Conservation (phyloP, 257 asterid genomes). For the Rauvolfia tetraphylla region DNA sequence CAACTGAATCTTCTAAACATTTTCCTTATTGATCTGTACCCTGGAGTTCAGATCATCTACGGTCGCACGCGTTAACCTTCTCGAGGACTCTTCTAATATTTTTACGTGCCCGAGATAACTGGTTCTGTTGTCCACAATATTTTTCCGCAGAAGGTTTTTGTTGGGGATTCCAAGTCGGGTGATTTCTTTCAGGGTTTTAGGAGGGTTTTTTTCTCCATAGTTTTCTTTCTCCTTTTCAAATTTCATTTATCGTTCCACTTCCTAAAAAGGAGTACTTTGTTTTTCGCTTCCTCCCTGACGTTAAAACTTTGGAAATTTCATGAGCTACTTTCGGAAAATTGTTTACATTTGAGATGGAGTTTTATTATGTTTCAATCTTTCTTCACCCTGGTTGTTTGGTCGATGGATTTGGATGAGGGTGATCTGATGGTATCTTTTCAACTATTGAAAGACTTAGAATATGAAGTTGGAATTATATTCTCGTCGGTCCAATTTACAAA, state of each 20-base stretch:
- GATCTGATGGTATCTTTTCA: slow-evolving; percentile 7
- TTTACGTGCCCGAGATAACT: neutral
- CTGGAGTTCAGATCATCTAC: slow-evolving; percentile 8
- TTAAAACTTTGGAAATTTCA: neutral
- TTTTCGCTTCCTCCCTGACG: neutral
- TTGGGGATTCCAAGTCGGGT: neutral
- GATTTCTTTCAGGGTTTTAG: slow-evolving; percentile 23
- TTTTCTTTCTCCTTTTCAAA: slow-evolving; percentile 1
- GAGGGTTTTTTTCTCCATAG: slow-evolving; percentile 19
- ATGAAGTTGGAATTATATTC: neutral
- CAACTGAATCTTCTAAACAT: slow-evolving; percentile 14
- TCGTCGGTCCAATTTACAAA: neutral
- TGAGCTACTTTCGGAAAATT: neutral
- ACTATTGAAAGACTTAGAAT: neutral
- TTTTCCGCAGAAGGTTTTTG: neutral
- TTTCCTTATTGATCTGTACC: slow-evolving; percentile 17
- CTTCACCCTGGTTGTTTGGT: neutral
- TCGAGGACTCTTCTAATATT: neutral
- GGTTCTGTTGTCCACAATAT: neutral
- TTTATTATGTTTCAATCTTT: neutral
- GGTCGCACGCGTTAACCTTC: neutral
- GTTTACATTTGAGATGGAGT: neutral
- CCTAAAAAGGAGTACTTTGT: neutral
- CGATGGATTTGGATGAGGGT: neutral
- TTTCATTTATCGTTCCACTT: neutral